Evolutionary conservation across 495 filamentous ascomycete species (phyloP), one percentile per base, ranked within the genome.

Genomic region (Hypoxylon crocopeplum): DNA sequence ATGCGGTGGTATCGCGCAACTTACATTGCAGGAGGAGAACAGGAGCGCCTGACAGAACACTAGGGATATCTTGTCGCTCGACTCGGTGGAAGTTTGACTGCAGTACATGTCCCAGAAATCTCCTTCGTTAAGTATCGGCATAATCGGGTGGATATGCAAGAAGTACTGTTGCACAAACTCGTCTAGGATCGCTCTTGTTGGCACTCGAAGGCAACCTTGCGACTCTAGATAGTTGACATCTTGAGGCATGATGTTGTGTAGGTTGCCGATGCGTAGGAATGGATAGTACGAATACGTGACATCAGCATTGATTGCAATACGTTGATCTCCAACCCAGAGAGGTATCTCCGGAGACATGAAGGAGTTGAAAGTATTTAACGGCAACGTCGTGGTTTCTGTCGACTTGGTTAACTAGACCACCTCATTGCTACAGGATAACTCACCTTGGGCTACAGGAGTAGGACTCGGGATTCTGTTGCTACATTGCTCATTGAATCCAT

Each of bases 141-240:
- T 52, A 7, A 70, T 54, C 2, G 80, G 78, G 52, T 82, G 79
- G 11, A 82, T 69, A 13, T 76, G 71, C 46, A 75, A 67, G 52
- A 82, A 82, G 44, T 80, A 82, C 19, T 74, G 70, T 3, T 71
- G 69, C 7, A 81, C 63, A 45, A 82, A 78, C 17, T 78, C 75
- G n/a, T 77, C 68, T 0, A 78, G 66, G 5, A 72, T 65, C 3
- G 67, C 49, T 47, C 69, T 56, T 3, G 66, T 69, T 1, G 79
- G 80, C 5, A 82, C 34, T 37, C 66, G 69, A 2, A 81, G 68
- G 46, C 76, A 79, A 5, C 74, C 75, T 39, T 80, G 72, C 0
- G 71, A 70, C 6, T 69, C 64, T 4, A 82, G 67, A 45, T 73
- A 79, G 12, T 73, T 69, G 19, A 77, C 60, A 60, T 82, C 77